phyloP scores from a whole-genome alignment of 768 basidiomycete genomes.

The Phanerochaete sordida region DNA sequence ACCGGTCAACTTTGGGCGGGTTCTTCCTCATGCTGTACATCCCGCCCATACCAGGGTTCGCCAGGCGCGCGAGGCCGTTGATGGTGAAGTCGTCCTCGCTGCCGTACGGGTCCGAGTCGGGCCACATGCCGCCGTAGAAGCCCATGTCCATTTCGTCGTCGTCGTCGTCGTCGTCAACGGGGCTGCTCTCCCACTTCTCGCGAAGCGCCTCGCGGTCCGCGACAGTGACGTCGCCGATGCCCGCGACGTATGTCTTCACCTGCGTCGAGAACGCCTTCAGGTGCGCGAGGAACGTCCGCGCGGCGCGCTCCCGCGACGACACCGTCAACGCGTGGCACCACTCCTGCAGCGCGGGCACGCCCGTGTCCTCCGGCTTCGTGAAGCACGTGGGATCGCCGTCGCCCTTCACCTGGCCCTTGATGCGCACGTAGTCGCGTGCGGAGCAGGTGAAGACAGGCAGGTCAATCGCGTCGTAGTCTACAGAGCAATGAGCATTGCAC shows the following conservation, averaged over 20 bases:
- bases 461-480: slow-evolving; percentile 58
- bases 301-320: slow-evolving; percentile 45
- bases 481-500: not conserved
- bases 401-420: slow-evolving; percentile 57
- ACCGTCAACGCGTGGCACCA: slow-evolving; percentile 58
- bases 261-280: slow-evolving; percentile 47
- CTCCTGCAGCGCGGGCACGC: slow-evolving; percentile 51
- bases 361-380: slow-evolving; percentile 47
- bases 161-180: slow-evolving; percentile 22
- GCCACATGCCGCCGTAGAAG: slow-evolving; percentile 8
- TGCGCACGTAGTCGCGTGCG: slow-evolving; percentile 55
- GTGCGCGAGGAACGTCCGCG: slow-evolving; percentile 41
- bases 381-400: slow-evolving; percentile 59
- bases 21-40: slow-evolving; percentile 33
- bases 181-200: slow-evolving; percentile 47
- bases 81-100: slow-evolving; percentile 4
- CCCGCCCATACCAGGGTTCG: slow-evolving; percentile 17
- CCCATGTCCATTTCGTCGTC: slow-evolving; percentile 16
- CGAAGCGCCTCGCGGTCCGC: slow-evolving; percentile 48
- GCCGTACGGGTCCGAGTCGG: slow-evolving; percentile 16
- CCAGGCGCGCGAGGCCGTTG: slow-evolving; percentile 28
- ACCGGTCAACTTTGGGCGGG: slow-evolving; percentile 37
- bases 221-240: slow-evolving; percentile 48
- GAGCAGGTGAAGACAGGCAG: slow-evolving; percentile 64
- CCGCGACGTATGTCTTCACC: slow-evolving; percentile 45